Percentiles rank a stretch among this genome's conserved stretches.
Evolutionary conservation across 257 asterid genomes (phyloP).

Genomic region (Gentiana straminea): DNA sequence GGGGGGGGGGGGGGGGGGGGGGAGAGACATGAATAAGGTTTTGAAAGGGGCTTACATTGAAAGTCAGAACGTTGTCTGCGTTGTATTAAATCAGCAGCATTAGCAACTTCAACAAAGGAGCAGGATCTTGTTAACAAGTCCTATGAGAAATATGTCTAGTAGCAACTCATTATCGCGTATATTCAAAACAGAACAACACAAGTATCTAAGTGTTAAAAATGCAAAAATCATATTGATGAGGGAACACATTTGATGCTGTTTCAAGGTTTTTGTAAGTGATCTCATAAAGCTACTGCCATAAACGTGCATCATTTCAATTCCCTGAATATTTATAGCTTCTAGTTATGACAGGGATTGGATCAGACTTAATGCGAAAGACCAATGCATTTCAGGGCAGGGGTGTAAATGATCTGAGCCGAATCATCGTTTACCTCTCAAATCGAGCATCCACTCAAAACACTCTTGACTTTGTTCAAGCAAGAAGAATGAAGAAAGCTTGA

Average conservation of each 20-base stretch:
- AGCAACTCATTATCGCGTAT: slow-evolving; percentile 28
- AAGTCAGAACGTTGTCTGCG: slow-evolving; percentile 84
- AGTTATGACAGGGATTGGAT: too few species aligned
- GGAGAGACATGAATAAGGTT: not conserved
- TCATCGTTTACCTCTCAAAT: too few species aligned
- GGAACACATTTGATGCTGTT: not conserved
- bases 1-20: too few species aligned
- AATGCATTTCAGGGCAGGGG: too few species aligned
- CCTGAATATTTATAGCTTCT: not conserved
- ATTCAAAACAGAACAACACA: not conserved
- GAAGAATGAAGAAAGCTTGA: too few species aligned
- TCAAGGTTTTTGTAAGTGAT: not conserved
- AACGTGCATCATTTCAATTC: not conserved
- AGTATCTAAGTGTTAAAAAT: not conserved
- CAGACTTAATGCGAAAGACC: too few species aligned
- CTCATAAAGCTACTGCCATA: not conserved
- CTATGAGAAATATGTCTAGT: slow-evolving; percentile 37
- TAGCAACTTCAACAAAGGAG: slow-evolving; percentile 53
- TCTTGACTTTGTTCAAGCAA: too few species aligned
- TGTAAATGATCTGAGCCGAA: too few species aligned
- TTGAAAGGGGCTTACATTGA: slow-evolving; percentile 43
- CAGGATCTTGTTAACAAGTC: slow-evolving; percentile 70
- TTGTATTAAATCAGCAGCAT: slow-evolving; percentile 88
- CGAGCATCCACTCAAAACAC: too few species aligned
- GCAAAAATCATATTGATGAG: not conserved